Evolutionary conservation across 192 early-diverging fungal genomes (phyloP).

Genomic region (Cladochytrium replicatum): DNA sequence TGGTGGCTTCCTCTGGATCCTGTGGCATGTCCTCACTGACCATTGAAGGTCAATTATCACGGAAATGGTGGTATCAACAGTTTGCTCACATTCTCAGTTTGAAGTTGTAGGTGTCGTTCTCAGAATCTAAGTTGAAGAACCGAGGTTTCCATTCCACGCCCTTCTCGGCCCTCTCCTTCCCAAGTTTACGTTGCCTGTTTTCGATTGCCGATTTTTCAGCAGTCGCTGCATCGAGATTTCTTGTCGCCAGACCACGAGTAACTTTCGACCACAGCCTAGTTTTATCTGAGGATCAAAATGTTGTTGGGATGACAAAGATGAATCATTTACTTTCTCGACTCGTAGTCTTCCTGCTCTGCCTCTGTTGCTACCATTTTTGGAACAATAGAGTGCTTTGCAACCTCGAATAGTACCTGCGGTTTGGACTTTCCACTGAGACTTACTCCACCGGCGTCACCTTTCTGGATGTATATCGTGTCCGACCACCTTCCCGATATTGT

Average conservation of each 20-base stretch:
- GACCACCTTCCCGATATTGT: slow-evolving; percentile 90
- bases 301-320: background rate
- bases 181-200: slow-evolving; percentile 52
- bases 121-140: no score
- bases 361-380: slow-evolving; percentile 62
- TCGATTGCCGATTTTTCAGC: slow-evolving; percentile 57
- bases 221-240: slow-evolving; percentile 51
- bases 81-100: no score
- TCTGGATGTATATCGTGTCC: slow-evolving; percentile 45
- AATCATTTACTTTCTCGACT: slow-evolving; percentile 57
- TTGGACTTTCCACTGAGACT: slow-evolving; percentile 7
- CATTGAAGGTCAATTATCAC: no score
- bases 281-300: background rate
- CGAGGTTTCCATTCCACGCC: slow-evolving; percentile 40
- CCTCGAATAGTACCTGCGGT: slow-evolving; percentile 61
- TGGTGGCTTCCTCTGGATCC: no score
- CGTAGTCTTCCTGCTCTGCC: slow-evolving; percentile 64
- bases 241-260: slow-evolving; percentile 37
- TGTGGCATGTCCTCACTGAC: no score
- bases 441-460: no score
- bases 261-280: slow-evolving; percentile 51
- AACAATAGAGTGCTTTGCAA: slow-evolving; percentile 46
- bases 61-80: no score
- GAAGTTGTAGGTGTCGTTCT: no score
- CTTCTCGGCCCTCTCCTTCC: slow-evolving; percentile 38